phyloP scores from a whole-genome alignment of 2,329 filamentous ascomycete species.

The Sarocladium brachiariae region DNA sequence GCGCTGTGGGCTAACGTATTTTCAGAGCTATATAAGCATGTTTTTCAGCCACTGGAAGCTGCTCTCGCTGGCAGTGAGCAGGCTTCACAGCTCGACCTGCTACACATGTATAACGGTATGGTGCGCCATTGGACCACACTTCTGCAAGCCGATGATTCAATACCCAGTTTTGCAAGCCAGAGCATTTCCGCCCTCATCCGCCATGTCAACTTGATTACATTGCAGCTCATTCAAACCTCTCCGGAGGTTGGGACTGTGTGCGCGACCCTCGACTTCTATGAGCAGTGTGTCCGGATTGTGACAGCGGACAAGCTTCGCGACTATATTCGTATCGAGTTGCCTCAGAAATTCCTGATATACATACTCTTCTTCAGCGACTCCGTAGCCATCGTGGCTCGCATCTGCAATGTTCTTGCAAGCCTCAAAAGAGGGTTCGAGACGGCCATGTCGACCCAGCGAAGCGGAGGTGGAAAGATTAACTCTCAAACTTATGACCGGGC shows the following conservation, averaged over 20 bases:
- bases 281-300: conserved; percentile 50
- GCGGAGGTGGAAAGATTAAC: conserved; percentile 22
- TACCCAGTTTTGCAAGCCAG: conserved; percentile 28
- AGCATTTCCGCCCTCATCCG: conserved; percentile 35
- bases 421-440: conserved; percentile 72
- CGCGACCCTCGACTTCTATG: conserved; percentile 63
- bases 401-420: conserved; percentile 60
- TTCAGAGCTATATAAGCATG: conserved; percentile 42
- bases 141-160: conserved; percentile 32
- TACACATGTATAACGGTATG: conserved; percentile 61
- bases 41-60: conserved; percentile 45
- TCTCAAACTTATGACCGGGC: conserved; percentile 44
- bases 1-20: conserved; percentile 22
- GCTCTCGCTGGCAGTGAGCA: conserved; percentile 27
- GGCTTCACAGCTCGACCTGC: conserved; percentile 29
- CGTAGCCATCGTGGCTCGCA: conserved; percentile 56
- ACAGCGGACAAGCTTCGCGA: conserved; percentile 42
- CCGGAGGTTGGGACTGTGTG: conserved; percentile 39
- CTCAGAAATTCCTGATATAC: conserved; percentile 62
- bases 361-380: conserved; percentile 61
- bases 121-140: conserved; percentile 52
- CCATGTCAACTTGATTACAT: conserved; percentile 48
- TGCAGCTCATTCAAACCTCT: conserved; percentile 52
- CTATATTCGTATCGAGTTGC: conserved; percentile 60
- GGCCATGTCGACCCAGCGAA: conserved; percentile 41